Conservation (phyloP, 2,329 filamentous ascomycete genomes). For the Fusarium pseudoanthophilum region DNA sequence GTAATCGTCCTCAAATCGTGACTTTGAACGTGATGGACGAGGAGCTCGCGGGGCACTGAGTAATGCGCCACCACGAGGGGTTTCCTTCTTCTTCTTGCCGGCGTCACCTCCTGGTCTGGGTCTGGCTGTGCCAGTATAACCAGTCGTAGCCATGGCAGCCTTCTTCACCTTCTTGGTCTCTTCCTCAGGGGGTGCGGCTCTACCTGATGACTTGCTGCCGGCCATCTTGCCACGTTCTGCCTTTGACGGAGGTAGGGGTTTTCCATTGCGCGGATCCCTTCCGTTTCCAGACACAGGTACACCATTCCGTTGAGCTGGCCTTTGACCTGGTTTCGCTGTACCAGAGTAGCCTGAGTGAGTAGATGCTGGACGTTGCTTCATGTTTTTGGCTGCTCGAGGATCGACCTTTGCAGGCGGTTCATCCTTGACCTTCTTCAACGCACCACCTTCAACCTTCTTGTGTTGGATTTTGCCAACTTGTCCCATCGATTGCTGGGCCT, state of each 20-base stretch:
- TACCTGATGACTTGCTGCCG: conserved; percentile 35
- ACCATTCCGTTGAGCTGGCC: conserved; percentile 42
- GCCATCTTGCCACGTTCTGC: conserved; percentile 36
- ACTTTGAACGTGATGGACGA: conserved; percentile 47
- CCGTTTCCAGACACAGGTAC: conserved; percentile 39
- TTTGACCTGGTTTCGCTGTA: conserved; percentile 47
- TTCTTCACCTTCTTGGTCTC: conserved; percentile 70
- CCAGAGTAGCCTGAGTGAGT: conserved; percentile 46
- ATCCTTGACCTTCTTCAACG: conserved; percentile 59
- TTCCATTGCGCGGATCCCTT: conserved; percentile 39
- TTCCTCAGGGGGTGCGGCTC: conserved; percentile 30
- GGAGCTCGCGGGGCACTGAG: conserved; percentile 47
- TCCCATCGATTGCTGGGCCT: conserved; percentile 69
- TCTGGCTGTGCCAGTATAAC: conserved; percentile 72
- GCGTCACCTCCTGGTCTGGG: conserved; percentile 58
- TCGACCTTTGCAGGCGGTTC: conserved; percentile 48
- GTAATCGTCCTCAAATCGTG: conserved; percentile 67
- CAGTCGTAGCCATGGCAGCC: conserved; percentile 69
- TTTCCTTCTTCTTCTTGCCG: conserved; percentile 50
- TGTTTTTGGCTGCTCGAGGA: conserved; percentile 38
- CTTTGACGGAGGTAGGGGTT: conserved; percentile 29
- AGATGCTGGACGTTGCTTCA: conserved; percentile 24
- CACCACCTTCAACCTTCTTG: conserved; percentile 74
- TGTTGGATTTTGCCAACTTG: conserved; percentile 78
- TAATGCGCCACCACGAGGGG: conserved; percentile 55